Evolutionary conservation across 2,329 filamentous ascomycete genomes (phyloP).

Genomic region (Arthrobotrys pseudoclavata): DNA sequence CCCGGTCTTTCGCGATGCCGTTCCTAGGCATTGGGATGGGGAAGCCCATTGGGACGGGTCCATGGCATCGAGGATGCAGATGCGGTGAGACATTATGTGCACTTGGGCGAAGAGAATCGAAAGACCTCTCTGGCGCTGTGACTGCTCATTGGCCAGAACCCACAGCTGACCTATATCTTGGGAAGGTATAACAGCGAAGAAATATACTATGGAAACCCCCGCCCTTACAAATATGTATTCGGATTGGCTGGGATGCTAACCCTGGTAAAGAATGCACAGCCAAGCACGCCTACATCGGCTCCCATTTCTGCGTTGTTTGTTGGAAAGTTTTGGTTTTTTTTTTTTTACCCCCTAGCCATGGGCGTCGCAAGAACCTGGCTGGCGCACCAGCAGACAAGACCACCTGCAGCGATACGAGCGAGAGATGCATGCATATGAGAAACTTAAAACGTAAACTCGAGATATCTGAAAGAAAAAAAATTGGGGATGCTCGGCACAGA

Average conservation of each 20-base stretch:
- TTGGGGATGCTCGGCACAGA: conserved; percentile 38
- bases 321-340: conserved; percentile 37
- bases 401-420: conserved; percentile 40
- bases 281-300: conserved; percentile 41
- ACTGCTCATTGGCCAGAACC: conserved; percentile 23
- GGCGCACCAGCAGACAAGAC: conserved; percentile 16
- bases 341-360: conserved; percentile 7
- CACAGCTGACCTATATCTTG: conserved; percentile 47
- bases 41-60: conserved; percentile 47
- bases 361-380: conserved; percentile 19
- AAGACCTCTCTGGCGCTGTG: conserved; percentile 22
- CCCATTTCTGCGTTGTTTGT: conserved; percentile 52
- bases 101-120: conserved; percentile 19
- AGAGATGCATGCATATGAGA: conserved; percentile 6
- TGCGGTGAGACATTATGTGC: conserved; percentile 17
- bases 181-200: conserved; percentile 20
- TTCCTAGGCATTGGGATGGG: conserved; percentile 45
- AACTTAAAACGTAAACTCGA: conserved; percentile 29
- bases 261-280: conserved; percentile 39
- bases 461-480: not conserved
- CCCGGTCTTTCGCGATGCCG: conserved; percentile 29
- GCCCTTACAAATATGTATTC: conserved; percentile 35
- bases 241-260: conserved; percentile 49
- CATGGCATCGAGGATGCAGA: conserved; percentile 8
- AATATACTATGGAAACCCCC: conserved; percentile 31